phyloP scores from a whole-genome alignment of 2,329 filamentous ascomycete species.

The Dothideomycetes sp. region DNA sequence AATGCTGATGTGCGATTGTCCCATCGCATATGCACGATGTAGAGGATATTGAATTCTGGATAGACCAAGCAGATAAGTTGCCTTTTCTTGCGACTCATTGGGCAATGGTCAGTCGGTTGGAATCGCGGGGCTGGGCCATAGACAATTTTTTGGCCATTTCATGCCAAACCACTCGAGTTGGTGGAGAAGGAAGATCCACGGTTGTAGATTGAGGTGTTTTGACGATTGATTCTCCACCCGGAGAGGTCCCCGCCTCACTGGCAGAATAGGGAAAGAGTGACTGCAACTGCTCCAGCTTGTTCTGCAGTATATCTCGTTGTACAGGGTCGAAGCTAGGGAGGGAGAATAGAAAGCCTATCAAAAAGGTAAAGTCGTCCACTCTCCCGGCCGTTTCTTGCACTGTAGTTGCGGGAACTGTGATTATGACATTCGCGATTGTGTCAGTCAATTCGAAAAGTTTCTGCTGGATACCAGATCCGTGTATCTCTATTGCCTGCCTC shows the following conservation, averaged over 20 bases:
- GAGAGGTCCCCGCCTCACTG: conserved; percentile 6
- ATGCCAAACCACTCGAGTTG: conserved; percentile 7
- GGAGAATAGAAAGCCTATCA: conserved; percentile 16
- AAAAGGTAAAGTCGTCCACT: conserved; percentile 41
- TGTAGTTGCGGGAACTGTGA: conserved; percentile 41
- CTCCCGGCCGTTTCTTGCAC: conserved; percentile 39
- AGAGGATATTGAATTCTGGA: no score
- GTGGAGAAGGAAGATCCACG: conserved; percentile 6
- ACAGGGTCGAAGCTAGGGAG: conserved; percentile 14
- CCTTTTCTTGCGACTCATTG: no score
- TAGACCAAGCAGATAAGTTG: no score
- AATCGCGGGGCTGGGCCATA: conserved; percentile 9
- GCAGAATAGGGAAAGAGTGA: conserved; percentile 13
- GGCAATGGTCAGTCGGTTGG: no score
- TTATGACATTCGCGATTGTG: conserved; percentile 49
- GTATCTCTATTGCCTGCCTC: conserved; percentile 42
- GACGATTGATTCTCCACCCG: neutral
- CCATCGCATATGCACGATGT: no score
- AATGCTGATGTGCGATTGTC: no score
- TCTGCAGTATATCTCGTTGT: conserved; percentile 14
- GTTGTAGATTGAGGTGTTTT: neutral
- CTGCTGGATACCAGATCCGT: conserved; percentile 48
- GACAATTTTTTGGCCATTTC: conserved; percentile 12
- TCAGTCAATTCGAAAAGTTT: conserved; percentile 54
- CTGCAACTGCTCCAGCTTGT: conserved; percentile 16